These are phyloP conservation scores for Neonectria sp. DNA, from an alignment of 2,329 filamentous ascomycete species.

Conservation along the genomic window DNA sequence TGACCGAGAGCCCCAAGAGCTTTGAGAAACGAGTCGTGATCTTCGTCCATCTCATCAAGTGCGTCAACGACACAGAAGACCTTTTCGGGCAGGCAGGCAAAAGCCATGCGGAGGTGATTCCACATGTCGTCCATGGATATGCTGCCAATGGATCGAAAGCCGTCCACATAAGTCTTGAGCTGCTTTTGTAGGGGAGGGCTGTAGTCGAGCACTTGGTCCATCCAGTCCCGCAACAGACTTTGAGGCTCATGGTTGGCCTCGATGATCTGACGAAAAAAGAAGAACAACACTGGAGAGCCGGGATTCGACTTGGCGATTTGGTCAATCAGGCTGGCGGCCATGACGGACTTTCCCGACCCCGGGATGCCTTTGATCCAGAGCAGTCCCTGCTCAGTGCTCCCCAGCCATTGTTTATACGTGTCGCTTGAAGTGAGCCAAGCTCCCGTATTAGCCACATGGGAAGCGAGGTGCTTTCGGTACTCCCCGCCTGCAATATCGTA, in stretches of 20 bases:
- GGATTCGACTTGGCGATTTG: constrained; percentile 13
- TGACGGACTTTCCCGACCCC: constrained; percentile 57
- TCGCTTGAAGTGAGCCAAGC: constrained; percentile 30
- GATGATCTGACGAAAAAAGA: constrained; percentile 59
- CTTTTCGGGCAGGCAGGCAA: constrained; percentile 37
- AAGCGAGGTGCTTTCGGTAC: constrained; percentile 38
- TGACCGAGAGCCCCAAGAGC: constrained; percentile 51
- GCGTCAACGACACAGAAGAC: constrained; percentile 60
- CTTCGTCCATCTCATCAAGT: constrained; percentile 63
- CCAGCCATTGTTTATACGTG: constrained; percentile 30
- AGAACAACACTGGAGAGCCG: constrained; percentile 51
- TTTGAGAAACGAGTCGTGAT: constrained; percentile 51
- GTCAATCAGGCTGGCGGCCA: constrained; percentile 47
- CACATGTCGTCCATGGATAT: constrained; percentile 47
- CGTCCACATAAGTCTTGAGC: constrained; percentile 36
- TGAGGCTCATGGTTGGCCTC: constrained; percentile 52
- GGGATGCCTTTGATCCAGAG: constrained; percentile 52
- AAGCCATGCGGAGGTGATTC: constrained; percentile 46
- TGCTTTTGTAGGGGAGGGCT: constrained; percentile 49
- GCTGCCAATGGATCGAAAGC: background rate
- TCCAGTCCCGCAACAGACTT: constrained; percentile 53
- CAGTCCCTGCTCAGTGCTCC: constrained; percentile 25
- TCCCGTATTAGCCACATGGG: constrained; percentile 33
- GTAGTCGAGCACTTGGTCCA: constrained; percentile 50
- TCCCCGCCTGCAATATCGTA: constrained; percentile 36